These are phyloP conservation scores for Oryza brachyantha DNA, from an alignment of 176 grass and related monocot species.

Conservation along the genomic window DNA sequence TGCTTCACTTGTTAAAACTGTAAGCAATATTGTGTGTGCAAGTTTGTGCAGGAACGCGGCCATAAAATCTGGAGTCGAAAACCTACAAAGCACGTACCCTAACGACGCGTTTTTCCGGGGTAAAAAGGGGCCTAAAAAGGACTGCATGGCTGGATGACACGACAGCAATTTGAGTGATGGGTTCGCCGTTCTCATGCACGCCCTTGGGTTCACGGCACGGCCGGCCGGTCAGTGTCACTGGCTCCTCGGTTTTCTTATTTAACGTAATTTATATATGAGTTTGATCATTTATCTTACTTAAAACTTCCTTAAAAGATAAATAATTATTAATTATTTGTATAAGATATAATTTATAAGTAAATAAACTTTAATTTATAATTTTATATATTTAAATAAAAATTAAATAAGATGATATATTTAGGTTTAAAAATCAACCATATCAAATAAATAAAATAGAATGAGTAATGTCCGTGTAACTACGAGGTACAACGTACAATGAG, in stretches of 20 bases:
- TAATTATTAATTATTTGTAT: too few relatives aligned
- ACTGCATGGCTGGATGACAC: neutral
- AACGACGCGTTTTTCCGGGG: constrained; percentile 27
- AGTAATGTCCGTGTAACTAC: neutral
- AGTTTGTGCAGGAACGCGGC: constrained; percentile 19
- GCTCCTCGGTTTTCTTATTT: too few relatives aligned
- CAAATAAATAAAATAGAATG: too few relatives aligned
- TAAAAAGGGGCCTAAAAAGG: neutral
- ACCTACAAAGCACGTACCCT: constrained; percentile 13
- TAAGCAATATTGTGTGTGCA: neutral
- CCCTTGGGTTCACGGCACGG: neutral
- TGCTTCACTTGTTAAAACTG: constrained; percentile 22
- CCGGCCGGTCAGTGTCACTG: neutral
- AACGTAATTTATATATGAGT: too few relatives aligned
- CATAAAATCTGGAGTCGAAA: neutral
- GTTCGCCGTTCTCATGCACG: neutral
- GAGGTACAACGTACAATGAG: neutral
- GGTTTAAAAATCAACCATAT: too few relatives aligned
- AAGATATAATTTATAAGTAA: too few relatives aligned
- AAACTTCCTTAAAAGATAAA: too few relatives aligned
- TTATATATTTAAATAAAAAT: too few relatives aligned
- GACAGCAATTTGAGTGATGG: neutral
- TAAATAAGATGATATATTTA: too few relatives aligned
- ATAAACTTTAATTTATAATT: too few relatives aligned
- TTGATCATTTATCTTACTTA: too few relatives aligned